Evolutionary conservation across 169 alveolate genomes (phyloP).

Genomic region (Cryptosporidium tyzzeri): DNA sequence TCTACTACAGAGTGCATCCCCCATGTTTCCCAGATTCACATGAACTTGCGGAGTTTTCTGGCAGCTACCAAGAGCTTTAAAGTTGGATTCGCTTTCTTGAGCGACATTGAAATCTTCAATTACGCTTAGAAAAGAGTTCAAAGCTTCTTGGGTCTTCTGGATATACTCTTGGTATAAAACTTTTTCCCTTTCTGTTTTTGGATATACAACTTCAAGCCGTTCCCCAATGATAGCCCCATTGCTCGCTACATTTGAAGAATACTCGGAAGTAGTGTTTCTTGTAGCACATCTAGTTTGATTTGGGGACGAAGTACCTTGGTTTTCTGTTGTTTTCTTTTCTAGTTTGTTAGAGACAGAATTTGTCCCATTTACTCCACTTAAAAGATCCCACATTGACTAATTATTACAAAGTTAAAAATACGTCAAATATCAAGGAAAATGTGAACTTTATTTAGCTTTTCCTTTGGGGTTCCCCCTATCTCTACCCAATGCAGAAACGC

Average conservation of each 20-base stretch:
- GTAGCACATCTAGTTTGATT: conserved; percentile 6
- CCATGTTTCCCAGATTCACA: conserved; percentile 52
- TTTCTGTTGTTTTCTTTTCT: conserved; percentile 1
- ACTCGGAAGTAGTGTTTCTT: background rate
- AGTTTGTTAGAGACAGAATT: background rate
- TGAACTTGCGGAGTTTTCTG: background rate
- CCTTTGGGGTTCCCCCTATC: background rate
- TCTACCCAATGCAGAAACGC: background rate
- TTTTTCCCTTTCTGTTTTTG: conserved; percentile 9
- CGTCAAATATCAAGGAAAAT: background rate
- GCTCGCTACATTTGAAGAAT: background rate
- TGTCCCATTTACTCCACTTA: background rate
- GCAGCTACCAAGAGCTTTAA: conserved; percentile 29
- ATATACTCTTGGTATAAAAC: conserved; percentile 4
- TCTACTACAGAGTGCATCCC: conserved; percentile 45
- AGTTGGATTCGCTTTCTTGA: conserved; percentile 15
- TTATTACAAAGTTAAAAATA: background rate
- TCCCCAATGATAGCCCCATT: conserved; percentile 61
- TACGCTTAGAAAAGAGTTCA: background rate
- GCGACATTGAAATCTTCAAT: conserved; percentile 23
- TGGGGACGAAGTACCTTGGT: background rate
- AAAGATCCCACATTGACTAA: conserved; percentile 13
- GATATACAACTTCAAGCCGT: background rate
- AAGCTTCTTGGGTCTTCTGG: conserved; percentile 19
- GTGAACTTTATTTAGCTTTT: background rate